Evolutionary conservation across 768 basidiomycete species (phyloP).

Genomic region (Pisolithus sp.): DNA sequence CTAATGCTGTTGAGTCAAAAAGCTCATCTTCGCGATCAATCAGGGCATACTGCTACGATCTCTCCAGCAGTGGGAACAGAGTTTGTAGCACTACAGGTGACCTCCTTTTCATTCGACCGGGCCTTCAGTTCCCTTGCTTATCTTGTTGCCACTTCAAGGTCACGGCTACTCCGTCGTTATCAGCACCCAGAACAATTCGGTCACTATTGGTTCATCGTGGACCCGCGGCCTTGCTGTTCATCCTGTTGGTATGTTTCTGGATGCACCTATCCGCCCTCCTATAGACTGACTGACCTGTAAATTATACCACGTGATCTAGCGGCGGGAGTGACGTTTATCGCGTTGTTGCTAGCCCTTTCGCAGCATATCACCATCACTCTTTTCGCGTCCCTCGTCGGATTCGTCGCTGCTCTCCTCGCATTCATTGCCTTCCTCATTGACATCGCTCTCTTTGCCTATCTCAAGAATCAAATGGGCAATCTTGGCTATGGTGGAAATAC

Average conservation of each 20-base stretch:
- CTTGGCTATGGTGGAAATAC: slow-evolving; percentile 41
- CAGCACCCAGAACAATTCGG: slow-evolving; percentile 28
- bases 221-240: slow-evolving; percentile 71
- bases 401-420: slow-evolving; percentile 62
- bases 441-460: slow-evolving; percentile 61
- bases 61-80: slow-evolving; percentile 27
- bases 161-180: slow-evolving; percentile 51
- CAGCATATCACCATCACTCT: slow-evolving; percentile 43
- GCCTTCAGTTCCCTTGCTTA: slow-evolving; percentile 2
- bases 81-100: slow-evolving; percentile 44
- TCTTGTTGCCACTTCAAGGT: slow-evolving; percentile 25
- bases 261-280: not conserved
- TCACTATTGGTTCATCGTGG: slow-evolving; percentile 50
- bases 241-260: slow-evolving; percentile 54
- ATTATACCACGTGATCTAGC: slow-evolving; percentile 25
- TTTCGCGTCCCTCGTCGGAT: slow-evolving; percentile 44
- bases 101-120: not conserved
- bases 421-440: slow-evolving; percentile 73
- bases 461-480: slow-evolving; percentile 51
- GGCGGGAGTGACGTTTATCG: slow-evolving; percentile 53
- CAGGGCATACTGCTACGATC: slow-evolving; percentile 61
- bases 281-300: not conserved
- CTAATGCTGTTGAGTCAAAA: not conserved
- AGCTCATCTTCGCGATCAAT: slow-evolving; percentile 21
- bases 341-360: slow-evolving; percentile 56